Base-by-base conservation (phyloP, 2,329 filamentous ascomycete species). In the Chrysoporthe austroafricana region DNA sequence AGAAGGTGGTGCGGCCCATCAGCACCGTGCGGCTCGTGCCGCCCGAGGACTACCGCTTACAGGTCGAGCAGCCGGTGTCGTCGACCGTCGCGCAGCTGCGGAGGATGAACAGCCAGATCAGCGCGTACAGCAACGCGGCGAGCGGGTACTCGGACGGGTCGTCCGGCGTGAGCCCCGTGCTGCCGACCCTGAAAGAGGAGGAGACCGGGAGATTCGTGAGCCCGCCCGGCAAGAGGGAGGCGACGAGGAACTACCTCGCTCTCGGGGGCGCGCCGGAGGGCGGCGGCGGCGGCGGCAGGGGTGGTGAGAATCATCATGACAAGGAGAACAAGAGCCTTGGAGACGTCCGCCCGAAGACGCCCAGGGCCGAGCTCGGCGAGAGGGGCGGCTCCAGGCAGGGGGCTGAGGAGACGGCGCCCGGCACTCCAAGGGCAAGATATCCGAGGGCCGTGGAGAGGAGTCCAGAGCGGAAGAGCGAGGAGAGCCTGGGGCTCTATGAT, bases 31-130 rank as follows among this genome's bases (percentile, higher is more conserved):
- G 62, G 9, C 60, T 70, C 34, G 59, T 62, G 39, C 52, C 62
- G 36, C 66, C 56, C 46, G 66, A 67, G 60, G 43, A 65, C 39
- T 50, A 43, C 36, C 59, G n/a, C 13, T 63, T 46, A n/a, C 65
- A 52, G 42, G 36, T 32, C 2, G 56, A 68, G 7, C 62, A 44
- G 59, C 32, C 61, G 7, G 73, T 84, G 14, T 76, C 80, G n/a
- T 77, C 75, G 69, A 80, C 84, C 2, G 82, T 87, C 42, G 80
- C 81, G 21, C 82, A 86, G 74, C 81, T 88, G 66, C 81, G 86
- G 11, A 80, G 85, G 62, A 88, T 87, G 85, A 87, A 88, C 77
- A 86, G 83, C 75, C 76, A 82, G 64, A 73, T 85, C 57, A 85
- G 81, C 72, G 77, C 80, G 2, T 77, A 79, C 66, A 84, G 82